phyloP scores from a whole-genome alignment of 2,329 filamentous ascomycete species.

The Hypoxylon rubiginosum region DNA sequence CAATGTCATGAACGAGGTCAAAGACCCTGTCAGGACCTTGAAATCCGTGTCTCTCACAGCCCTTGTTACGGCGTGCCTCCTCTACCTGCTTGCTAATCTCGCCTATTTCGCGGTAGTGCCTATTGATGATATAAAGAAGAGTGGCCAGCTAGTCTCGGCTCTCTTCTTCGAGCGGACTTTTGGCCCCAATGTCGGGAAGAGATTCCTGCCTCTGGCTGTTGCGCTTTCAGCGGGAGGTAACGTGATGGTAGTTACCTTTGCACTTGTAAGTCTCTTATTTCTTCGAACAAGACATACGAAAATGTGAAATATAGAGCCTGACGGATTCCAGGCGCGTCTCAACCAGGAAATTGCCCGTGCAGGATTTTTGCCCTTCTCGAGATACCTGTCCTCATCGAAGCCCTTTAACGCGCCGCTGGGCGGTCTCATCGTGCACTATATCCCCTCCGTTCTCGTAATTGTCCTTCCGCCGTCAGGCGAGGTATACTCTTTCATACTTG shows the following conservation, averaged over 20 bases:
- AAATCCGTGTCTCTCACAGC: slow-evolving; percentile 72
- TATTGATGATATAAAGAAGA: slow-evolving; percentile 74
- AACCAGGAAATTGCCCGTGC: slow-evolving; percentile 81
- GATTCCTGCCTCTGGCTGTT: slow-evolving; percentile 72
- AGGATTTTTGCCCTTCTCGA: slow-evolving; percentile 76
- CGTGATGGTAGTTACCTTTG: slow-evolving; percentile 79
- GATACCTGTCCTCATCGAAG: slow-evolving; percentile 71
- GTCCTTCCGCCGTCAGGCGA: slow-evolving; percentile 72
- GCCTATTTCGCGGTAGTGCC: slow-evolving; percentile 75
- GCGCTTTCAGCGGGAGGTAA: slow-evolving; percentile 78
- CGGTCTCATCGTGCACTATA: slow-evolving; percentile 76
- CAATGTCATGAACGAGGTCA: slow-evolving; percentile 79
- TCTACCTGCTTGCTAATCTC: slow-evolving; percentile 77
- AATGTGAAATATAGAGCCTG: slow-evolving; percentile 15
- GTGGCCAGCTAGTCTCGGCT: slow-evolving; percentile 76
- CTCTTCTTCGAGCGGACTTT: slow-evolving; percentile 76
- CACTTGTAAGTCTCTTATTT: slow-evolving; percentile 64
- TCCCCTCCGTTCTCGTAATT: slow-evolving; percentile 77
- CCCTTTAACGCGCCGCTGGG: slow-evolving; percentile 77
- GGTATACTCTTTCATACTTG: slow-evolving; percentile 79
- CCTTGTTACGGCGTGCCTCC: slow-evolving; percentile 70
- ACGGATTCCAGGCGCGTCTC: slow-evolving; percentile 67
- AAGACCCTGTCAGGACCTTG: slow-evolving; percentile 74
- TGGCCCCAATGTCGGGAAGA: slow-evolving; percentile 68
- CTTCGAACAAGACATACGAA: neutral